Conservation (phyloP, 441 rosid genomes). For the Erodium moschatum region DNA sequence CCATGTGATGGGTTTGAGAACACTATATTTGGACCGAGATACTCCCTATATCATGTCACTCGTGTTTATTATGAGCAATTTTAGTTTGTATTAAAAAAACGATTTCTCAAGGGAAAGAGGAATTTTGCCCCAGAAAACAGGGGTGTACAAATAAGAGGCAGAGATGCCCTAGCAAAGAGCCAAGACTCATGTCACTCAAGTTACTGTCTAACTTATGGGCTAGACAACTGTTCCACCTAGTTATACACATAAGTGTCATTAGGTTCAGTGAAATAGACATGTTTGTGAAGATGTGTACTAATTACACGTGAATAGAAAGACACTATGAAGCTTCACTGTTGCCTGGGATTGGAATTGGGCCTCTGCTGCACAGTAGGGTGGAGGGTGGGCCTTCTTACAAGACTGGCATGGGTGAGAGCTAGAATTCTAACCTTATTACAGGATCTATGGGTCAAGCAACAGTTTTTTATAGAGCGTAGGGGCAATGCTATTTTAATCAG, state of each 20-base stretch:
- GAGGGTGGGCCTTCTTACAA: conserved; percentile 3
- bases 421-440: too few relatives aligned
- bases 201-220: not conserved
- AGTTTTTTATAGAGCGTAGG: too few relatives aligned
- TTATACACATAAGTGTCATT: not conserved
- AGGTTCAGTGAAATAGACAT: conserved; percentile 7
- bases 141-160: too few relatives aligned
- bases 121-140: too few relatives aligned
- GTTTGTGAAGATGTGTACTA: conserved; percentile 10
- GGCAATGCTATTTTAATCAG: not conserved
- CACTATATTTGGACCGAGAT: not conserved
- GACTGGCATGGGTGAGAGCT: too few relatives aligned
- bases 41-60: not conserved
- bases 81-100: too few relatives aligned
- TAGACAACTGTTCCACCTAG: conserved; percentile 1
- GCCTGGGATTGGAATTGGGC: conserved; percentile 12
- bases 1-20: not conserved
- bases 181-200: not conserved
- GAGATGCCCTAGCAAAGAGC: too few relatives aligned
- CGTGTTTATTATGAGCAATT: too few relatives aligned
- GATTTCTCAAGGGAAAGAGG: too few relatives aligned
- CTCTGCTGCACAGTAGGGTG: conserved; percentile 3
- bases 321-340: conserved; percentile 12
- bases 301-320: conserved; percentile 4
- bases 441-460: not conserved